phyloP scores from a whole-genome alignment of 352 stramenopile species.

The Pythium dissimile region DNA sequence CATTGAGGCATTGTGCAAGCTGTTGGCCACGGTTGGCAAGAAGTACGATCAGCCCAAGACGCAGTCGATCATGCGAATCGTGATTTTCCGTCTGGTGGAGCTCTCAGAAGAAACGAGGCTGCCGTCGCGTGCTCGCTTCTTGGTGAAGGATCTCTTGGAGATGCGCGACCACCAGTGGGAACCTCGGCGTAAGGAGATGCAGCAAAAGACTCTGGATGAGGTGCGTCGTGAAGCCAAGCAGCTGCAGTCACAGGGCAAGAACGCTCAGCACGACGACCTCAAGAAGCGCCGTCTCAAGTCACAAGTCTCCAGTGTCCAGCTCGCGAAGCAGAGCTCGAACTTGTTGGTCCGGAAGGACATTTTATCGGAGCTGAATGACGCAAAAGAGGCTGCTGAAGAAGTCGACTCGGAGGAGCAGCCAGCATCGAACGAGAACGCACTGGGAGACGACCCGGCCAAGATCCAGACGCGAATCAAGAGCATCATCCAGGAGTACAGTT shows the following conservation, averaged over 20 bases:
- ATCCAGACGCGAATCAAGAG: slow-evolving; percentile 79
- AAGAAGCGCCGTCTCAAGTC: slow-evolving; percentile 70
- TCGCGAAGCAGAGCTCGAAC: slow-evolving; percentile 80
- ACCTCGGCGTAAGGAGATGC: slow-evolving; percentile 80
- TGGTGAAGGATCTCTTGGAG: slow-evolving; percentile 83
- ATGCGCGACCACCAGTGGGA: slow-evolving; percentile 87
- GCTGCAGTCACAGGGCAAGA: slow-evolving; percentile 82
- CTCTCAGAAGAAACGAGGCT: slow-evolving; percentile 72
- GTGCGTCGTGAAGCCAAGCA: slow-evolving; percentile 79
- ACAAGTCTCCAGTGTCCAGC: slow-evolving; percentile 69
- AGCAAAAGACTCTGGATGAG: slow-evolving; percentile 86
- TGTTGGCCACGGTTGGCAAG: slow-evolving; percentile 80
- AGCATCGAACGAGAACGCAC: not conserved
- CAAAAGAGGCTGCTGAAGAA: slow-evolving; percentile 1
- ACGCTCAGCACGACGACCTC: slow-evolving; percentile 84
- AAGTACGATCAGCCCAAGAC: slow-evolving; percentile 82
- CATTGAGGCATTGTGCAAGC: slow-evolving; percentile 84
- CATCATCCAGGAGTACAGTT: slow-evolving; percentile 83
- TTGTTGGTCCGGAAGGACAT: slow-evolving; percentile 57
- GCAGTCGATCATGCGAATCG: slow-evolving; percentile 81
- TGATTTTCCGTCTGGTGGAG: slow-evolving; percentile 82
- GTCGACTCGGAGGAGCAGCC: not conserved
- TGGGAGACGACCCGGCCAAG: slow-evolving; percentile 31
- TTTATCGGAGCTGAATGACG: not conserved
- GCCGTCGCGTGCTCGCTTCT: slow-evolving; percentile 70